Base-by-base conservation (phyloP, 2,329 filamentous ascomycete species). In the Aspergillus sp. region DNA sequence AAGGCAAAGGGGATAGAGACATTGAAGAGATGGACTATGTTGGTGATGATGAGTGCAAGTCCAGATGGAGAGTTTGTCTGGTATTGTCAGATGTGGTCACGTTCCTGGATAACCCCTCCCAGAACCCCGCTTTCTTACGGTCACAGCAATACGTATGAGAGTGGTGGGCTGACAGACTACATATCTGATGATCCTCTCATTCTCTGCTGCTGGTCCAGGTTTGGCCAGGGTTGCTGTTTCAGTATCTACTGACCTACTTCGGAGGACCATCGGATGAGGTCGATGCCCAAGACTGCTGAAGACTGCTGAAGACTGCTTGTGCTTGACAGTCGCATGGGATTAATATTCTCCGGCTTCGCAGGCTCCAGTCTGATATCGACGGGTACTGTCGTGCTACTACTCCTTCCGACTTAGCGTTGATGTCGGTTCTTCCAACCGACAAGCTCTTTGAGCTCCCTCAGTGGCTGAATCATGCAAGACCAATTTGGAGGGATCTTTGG, bases 61-160 rank as follows among this genome's bases (percentile, higher is more conserved):
- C 27, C 3, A 6, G 15, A n/a, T 9, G 20, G 22, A 33, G 22
- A 22, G 5, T 30, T 6, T 20, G 22, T 40, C 50, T 45, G 3
- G 51, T 51, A 51, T 27, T 41, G 51, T 57, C 39, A 56, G 40
- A 30, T 57, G 44, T 33, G 58, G 57, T 64, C 60, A 62, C 59
- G 60, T 58, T 54, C 54, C 48, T 58, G 45, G 24, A 55, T 30
- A 47, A 22, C 44, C 42, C 20, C 39, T 30, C 50, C 45, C 34
- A 50, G 13, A 39, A 54, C 59, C 59, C 59, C 59, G 59, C 59
- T 55, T 52, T 51, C n/a, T 53, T 50, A 41, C 50, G 4, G 50
- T 52, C 45, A 54, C 44, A 8, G 5, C 34, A 34, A 37, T 50
- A 49, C 44, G 48, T 15, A 51, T 22, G 5, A 17, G 34, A 13